These are phyloP conservation scores for Cucurbita argyrosperma DNA, from an alignment of 306 rosid genomes.

Conservation along the genomic window DNA sequence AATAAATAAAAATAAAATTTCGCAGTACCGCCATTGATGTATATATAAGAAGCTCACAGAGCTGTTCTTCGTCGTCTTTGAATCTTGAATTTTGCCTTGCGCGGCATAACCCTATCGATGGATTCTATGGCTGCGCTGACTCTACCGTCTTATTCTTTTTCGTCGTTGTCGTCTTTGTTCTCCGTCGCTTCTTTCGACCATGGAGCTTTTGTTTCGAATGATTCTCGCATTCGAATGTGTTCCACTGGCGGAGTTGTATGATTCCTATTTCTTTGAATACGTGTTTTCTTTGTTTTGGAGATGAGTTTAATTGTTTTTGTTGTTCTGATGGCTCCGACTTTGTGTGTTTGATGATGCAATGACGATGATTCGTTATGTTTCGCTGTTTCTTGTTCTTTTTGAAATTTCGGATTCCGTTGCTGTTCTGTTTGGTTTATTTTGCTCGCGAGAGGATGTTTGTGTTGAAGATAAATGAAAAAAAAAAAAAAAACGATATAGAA, in stretches of 20 bases:
- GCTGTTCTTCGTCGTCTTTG: not conserved
- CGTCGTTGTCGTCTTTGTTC: not conserved
- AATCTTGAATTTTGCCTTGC: not conserved
- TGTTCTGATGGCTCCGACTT: not conserved
- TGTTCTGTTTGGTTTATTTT: not conserved
- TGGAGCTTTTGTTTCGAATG: not conserved
- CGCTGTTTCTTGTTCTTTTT: not conserved
- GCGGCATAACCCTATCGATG: not conserved
- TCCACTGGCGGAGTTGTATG: slow-evolving; percentile 1
- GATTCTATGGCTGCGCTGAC: not conserved
- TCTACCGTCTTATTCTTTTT: not conserved
- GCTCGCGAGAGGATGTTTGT: not conserved
- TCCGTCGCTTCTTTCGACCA: not conserved
- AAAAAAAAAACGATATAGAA: not conserved
- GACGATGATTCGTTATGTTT: not conserved
- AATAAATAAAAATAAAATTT: not conserved
- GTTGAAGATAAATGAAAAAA: not conserved
- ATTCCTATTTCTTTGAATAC: not conserved
- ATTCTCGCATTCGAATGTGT: not conserved
- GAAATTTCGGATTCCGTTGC: not conserved
- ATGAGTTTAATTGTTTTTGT: not conserved
- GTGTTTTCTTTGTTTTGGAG: not conserved
- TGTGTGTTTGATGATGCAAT: not conserved
- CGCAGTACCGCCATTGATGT: not conserved
- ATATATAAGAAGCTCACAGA: not conserved